Evolutionary conservation across 164 flowering plant genomes (phyloP).

Genomic region (Piper betle): DNA sequence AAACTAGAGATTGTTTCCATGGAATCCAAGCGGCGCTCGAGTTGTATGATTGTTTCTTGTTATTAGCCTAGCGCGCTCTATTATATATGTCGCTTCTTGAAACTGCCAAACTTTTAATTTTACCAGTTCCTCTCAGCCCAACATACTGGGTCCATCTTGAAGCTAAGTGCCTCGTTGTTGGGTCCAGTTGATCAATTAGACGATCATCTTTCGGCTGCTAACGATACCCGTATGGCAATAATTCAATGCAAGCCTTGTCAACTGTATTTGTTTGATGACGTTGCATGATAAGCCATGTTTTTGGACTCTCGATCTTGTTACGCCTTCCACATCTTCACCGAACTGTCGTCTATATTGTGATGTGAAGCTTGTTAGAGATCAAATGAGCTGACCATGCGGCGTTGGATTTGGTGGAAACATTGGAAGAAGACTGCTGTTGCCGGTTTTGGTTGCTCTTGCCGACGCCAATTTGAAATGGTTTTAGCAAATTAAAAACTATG

Average conservation of each 20-base stretch:
- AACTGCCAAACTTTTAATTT: not conserved
- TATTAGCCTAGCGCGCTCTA: too few relatives aligned
- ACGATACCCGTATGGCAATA: not conserved
- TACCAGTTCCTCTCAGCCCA: not conserved
- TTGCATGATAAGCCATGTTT: too few relatives aligned
- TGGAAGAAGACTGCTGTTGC: too few relatives aligned
- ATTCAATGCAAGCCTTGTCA: not conserved
- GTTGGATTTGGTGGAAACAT: too few relatives aligned
- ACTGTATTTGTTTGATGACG: not conserved
- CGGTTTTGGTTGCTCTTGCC: not conserved
- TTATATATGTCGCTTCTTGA: not conserved
- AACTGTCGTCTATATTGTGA: not conserved
- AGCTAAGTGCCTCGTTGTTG: not conserved
- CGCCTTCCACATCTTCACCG: too few relatives aligned
- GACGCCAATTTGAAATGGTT: not conserved
- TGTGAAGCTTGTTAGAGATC: not conserved
- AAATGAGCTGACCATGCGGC: too few relatives aligned
- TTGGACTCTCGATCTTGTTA: too few relatives aligned
- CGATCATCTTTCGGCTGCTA: not conserved
- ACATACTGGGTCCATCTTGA: not conserved
- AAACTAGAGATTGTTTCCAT: too few relatives aligned
- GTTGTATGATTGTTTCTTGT: too few relatives aligned
- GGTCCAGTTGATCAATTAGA: not conserved
- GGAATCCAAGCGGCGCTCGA: too few relatives aligned
- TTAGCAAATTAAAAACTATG: too few relatives aligned